Conservation (phyloP, 2,329 filamentous ascomycete genomes). For the Colletotrichum phormii region DNA sequence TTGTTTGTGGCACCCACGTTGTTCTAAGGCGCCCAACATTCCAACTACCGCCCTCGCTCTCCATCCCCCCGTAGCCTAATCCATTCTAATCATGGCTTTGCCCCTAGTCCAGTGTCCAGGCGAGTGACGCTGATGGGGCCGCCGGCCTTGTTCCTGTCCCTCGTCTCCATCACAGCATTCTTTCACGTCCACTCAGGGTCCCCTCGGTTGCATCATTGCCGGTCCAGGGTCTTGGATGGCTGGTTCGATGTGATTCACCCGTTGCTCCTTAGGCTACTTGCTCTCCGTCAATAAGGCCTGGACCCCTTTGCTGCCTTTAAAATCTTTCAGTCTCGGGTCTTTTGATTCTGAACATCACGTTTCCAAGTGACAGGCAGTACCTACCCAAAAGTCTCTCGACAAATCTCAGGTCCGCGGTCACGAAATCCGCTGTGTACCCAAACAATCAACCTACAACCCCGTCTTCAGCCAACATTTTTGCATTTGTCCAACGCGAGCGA, state of each 20-base stretch:
- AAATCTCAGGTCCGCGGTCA: neutral
- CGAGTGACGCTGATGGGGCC: constrained; percentile 24
- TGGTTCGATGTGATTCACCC: constrained; percentile 23
- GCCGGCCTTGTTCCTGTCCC: constrained; percentile 11
- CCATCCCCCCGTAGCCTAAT: neutral
- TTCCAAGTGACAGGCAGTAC: neutral
- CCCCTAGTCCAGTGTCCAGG: constrained; percentile 6
- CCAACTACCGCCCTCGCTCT: constrained; percentile 6
- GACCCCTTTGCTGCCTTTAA: neutral
- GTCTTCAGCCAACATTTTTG: neutral
- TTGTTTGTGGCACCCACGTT: neutral
- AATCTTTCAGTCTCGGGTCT: neutral
- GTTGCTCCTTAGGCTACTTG: neutral
- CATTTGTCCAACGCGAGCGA: neutral
- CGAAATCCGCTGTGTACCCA: neutral
- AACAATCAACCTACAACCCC: neutral
- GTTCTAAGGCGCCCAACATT: neutral
- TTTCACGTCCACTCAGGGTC: constrained; percentile 22
- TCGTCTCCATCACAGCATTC: constrained; percentile 19
- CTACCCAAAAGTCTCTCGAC: neutral
- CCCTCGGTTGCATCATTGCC: constrained; percentile 34
- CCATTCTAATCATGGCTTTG: neutral
- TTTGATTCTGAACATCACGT: neutral
- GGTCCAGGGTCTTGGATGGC: constrained; percentile 1
- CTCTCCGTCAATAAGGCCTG: constrained; percentile 17